Evolutionary conservation across 768 basidiomycete species (phyloP).

Genomic region (Aureoboletus auriporus): DNA sequence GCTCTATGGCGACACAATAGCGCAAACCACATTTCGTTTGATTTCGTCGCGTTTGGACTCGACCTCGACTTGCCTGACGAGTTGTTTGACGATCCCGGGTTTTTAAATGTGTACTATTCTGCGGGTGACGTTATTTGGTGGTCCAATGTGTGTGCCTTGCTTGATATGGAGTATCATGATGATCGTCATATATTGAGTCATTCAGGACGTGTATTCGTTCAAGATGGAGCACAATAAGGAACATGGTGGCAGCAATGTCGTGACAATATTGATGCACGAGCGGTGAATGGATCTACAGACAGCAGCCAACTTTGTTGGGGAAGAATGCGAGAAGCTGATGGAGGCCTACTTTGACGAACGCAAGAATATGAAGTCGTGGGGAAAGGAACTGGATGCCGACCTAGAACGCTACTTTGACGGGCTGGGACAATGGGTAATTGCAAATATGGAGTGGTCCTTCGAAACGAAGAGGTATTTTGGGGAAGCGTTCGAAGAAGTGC

Average conservation of each 20-base stretch:
- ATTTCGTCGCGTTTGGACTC: constrained; percentile 56
- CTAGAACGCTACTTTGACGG: constrained; percentile 52
- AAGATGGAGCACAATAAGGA: constrained; percentile 70
- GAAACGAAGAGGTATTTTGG: constrained; percentile 69
- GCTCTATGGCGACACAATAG: constrained; percentile 65
- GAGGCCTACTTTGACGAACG: constrained; percentile 45
- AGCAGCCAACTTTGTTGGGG: constrained; percentile 55
- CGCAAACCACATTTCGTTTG: constrained; percentile 60
- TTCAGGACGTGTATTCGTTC: constrained; percentile 67
- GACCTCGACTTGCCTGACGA: constrained; percentile 62
- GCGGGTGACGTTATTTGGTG: constrained; percentile 66
- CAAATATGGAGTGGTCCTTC: constrained; percentile 69
- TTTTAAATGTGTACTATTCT: constrained; percentile 52
- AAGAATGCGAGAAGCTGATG: constrained; percentile 47
- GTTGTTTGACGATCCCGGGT: constrained; percentile 52
- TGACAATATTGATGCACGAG: constrained; percentile 64
- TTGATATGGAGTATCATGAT: not conserved
- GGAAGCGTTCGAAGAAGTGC: constrained; percentile 47
- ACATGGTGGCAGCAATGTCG: constrained; percentile 60
- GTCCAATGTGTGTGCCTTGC: constrained; percentile 52
- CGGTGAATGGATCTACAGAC: constrained; percentile 51
- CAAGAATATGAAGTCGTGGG: constrained; percentile 46
- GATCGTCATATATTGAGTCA: constrained; percentile 1
- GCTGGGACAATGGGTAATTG: constrained; percentile 56
- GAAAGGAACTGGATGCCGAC: constrained; percentile 44